Percentiles rank a stretch among this genome's conserved stretches.
Evolutionary conservation across 106 monocot genomes (phyloP).

Genomic region (Allium fistulosum): DNA sequence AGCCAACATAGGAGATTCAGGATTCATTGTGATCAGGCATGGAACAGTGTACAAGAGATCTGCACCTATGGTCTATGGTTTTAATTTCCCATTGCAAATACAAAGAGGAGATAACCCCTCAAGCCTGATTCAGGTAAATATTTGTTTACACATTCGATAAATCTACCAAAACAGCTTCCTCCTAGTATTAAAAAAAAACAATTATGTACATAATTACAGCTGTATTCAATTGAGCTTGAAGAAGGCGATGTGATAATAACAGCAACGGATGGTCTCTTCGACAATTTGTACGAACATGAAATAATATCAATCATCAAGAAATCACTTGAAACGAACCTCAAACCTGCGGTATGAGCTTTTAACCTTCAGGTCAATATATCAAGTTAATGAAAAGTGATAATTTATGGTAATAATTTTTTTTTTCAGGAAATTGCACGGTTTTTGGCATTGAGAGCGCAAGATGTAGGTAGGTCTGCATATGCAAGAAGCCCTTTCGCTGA

Average conservation of each 20-base stretch:
- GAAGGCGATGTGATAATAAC: conserved; percentile 82
- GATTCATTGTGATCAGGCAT: conserved; percentile 75
- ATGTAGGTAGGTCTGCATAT: conserved; percentile 54
- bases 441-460: conserved; percentile 58
- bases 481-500: conserved; percentile 80
- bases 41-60: conserved; percentile 54
- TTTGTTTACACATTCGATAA: neutral
- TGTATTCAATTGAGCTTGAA: conserved; percentile 47
- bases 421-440: conserved; percentile 68
- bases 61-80: conserved; percentile 87
- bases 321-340: conserved; percentile 43
- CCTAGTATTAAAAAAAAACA: neutral
- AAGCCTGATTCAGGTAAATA: conserved; percentile 50
- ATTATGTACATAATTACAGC: conserved; percentile 20
- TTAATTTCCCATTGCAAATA: conserved; percentile 95
- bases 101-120: conserved; percentile 77
- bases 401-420: neutral
- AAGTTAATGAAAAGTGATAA: too few relatives aligned
- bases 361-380: too few relatives aligned
- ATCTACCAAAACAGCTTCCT: neutral
- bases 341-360: conserved; percentile 40
- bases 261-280: conserved; percentile 91
- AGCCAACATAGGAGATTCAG: conserved; percentile 92
- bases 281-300: conserved; percentile 84
- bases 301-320: conserved; percentile 52